Percentiles rank a stretch among this genome's conserved stretches.
Evolutionary conservation across 2,329 filamentous ascomycete genomes (phyloP).

Genomic region (Fusarium aywerte): DNA sequence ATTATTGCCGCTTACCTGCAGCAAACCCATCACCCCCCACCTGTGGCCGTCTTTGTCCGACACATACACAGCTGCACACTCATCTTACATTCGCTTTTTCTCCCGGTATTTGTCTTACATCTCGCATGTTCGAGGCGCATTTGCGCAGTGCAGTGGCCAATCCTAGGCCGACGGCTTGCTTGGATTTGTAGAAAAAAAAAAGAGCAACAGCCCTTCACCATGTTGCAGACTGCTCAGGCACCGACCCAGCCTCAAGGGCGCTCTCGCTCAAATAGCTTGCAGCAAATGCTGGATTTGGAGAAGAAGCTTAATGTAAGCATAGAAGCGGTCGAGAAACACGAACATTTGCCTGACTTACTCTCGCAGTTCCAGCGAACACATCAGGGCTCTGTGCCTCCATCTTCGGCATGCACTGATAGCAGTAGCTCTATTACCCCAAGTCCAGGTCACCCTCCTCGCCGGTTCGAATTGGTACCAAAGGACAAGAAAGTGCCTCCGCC

Average conservation of each 20-base stretch:
- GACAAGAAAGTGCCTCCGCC: constrained; percentile 41
- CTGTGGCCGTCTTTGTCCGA: constrained; percentile 23
- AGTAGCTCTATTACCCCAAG: constrained; percentile 34
- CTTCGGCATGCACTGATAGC: constrained; percentile 27
- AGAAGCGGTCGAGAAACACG: background rate
- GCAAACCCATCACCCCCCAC: constrained; percentile 28
- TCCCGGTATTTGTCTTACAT: constrained; percentile 18
- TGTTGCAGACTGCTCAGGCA: constrained; percentile 30
- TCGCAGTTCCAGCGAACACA: constrained; percentile 35
- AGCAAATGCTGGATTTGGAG: constrained; percentile 70
- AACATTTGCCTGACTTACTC: constrained; percentile 10
- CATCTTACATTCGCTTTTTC: constrained; percentile 11
- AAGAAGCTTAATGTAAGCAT: constrained; percentile 66
- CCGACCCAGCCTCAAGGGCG: constrained; percentile 34
- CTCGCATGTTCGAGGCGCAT: constrained; percentile 28
- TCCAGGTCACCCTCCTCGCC: constrained; percentile 38
- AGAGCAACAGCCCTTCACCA: too few relatives aligned
- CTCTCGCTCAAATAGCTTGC: constrained; percentile 59
- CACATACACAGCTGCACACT: constrained; percentile 4
- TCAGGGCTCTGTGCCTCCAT: constrained; percentile 32
- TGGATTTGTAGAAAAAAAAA: constrained; percentile 2
- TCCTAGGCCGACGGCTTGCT: constrained; percentile 24
- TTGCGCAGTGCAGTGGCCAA: constrained; percentile 21
- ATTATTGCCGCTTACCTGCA: constrained; percentile 30
- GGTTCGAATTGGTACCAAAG: constrained; percentile 44